These are phyloP conservation scores for Penicillium paneum DNA, from an alignment of 2,329 filamentous ascomycete species.

Conservation along the genomic window DNA sequence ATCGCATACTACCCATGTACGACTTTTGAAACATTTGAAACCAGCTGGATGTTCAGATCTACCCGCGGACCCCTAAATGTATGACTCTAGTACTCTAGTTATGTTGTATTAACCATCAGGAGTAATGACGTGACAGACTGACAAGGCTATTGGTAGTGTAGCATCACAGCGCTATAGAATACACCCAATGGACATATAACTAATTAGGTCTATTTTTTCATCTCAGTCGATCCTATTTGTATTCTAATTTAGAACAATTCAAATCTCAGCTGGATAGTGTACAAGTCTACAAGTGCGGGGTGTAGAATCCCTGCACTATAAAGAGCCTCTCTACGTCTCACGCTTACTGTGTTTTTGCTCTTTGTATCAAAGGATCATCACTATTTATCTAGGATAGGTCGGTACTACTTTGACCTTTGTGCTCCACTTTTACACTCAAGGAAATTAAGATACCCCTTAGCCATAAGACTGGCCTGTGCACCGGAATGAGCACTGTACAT, in stretches of 20 bases:
- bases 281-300: neutral
- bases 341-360: neutral
- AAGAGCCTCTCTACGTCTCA: neutral
- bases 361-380: neutral
- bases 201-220: neutral
- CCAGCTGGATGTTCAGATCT: neutral
- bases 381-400: neutral
- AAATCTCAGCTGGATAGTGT: neutral
- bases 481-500: constrained; percentile 12
- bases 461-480: constrained; percentile 9
- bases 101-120: neutral
- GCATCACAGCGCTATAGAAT: neutral
- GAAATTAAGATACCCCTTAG: constrained; percentile 16
- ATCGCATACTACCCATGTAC: neutral
- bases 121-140: constrained; percentile 5
- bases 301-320: neutral
- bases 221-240: neutral
- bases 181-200: neutral
- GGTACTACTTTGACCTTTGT: neutral
- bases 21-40: neutral
- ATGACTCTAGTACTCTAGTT: too few relatives aligned
- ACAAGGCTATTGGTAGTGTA: neutral
- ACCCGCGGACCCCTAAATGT: too few relatives aligned
- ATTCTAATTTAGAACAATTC: neutral
- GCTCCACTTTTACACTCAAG: neutral